Evolutionary conservation across 78 protist genomes (phyloP).

Genomic region (Dictyostelium purpureum): DNA sequence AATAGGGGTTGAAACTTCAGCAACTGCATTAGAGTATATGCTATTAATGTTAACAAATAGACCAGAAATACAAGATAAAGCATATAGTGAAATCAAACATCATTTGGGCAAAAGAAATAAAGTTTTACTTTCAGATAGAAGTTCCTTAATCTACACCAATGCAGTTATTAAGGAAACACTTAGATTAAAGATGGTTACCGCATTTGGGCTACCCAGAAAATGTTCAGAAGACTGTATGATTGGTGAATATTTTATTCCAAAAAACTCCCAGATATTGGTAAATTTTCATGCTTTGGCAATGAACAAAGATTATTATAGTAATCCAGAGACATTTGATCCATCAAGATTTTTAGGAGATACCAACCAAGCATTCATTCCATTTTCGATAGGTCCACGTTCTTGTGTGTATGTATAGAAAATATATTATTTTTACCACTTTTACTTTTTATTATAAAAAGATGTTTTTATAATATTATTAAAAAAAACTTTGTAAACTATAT

Average conservation of each 20-base stretch:
- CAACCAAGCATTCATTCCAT: conserved; percentile 20
- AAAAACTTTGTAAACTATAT: no score
- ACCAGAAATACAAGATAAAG: conserved; percentile 21
- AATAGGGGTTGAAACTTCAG: not conserved
- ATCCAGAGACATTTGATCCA: not conserved
- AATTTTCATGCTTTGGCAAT: not conserved
- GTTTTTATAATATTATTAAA: no score
- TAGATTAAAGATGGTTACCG: not conserved
- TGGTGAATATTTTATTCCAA: conserved; percentile 31
- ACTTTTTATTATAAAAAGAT: no score
- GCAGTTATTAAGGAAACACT: conserved; percentile 36
- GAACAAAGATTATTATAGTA: no score
- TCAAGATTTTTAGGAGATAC: not conserved
- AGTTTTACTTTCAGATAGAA: not conserved
- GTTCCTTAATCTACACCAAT: not conserved
- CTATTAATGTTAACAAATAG: not conserved
- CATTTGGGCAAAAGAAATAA: not conserved
- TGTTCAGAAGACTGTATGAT: not conserved
- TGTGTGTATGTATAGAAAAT: conserved; percentile 42
- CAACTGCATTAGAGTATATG: not conserved
- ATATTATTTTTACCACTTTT: no score
- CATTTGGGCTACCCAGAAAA: conserved; percentile 22
- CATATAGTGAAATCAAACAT: not conserved
- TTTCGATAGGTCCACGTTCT: not conserved
- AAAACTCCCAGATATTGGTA: not conserved